phyloP scores from a whole-genome alignment of 345 rosid genomes.

The Linum trigynum region DNA sequence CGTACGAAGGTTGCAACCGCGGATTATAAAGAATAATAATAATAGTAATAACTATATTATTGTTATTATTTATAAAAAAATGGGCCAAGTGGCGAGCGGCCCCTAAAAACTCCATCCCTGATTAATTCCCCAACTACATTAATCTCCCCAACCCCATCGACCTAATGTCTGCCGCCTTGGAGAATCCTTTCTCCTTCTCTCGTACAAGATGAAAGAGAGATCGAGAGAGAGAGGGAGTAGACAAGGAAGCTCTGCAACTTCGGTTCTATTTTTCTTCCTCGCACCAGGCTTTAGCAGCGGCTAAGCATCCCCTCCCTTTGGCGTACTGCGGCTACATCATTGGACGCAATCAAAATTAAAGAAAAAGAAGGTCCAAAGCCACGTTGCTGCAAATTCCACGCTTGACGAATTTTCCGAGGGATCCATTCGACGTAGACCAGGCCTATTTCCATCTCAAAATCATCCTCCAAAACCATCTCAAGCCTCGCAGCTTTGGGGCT shows the following conservation, averaged over 20 bases:
- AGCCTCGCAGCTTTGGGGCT: conserved; percentile 25
- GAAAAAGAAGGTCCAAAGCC: neutral
- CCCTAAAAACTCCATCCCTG: too few relatives aligned
- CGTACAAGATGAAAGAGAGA: too few relatives aligned
- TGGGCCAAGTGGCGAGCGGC: too few relatives aligned
- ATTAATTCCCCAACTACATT: too few relatives aligned
- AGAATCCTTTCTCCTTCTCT: too few relatives aligned
- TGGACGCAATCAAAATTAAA: neutral
- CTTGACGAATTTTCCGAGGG: conserved; percentile 68
- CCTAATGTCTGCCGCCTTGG: too few relatives aligned
- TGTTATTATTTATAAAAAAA: too few relatives aligned
- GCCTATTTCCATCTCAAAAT: conserved; percentile 77
- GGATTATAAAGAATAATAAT: too few relatives aligned
- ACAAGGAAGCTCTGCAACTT: neutral
- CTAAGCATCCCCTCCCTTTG: neutral
- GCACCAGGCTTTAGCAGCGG: neutral
- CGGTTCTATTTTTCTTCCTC: neutral
- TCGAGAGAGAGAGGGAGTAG: neutral
- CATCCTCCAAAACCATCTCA: conserved; percentile 45
- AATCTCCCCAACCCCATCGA: too few relatives aligned
- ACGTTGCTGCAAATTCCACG: conserved; percentile 82
- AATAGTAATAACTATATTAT: too few relatives aligned
- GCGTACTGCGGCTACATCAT: neutral
- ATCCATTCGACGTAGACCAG: conserved; percentile 71
- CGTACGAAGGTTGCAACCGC: too few relatives aligned